Percentiles rank a stretch among this genome's conserved stretches.
phyloP scores from a whole-genome alignment of 345 rosid genomes.

The Eucalyptus curtisii region DNA sequence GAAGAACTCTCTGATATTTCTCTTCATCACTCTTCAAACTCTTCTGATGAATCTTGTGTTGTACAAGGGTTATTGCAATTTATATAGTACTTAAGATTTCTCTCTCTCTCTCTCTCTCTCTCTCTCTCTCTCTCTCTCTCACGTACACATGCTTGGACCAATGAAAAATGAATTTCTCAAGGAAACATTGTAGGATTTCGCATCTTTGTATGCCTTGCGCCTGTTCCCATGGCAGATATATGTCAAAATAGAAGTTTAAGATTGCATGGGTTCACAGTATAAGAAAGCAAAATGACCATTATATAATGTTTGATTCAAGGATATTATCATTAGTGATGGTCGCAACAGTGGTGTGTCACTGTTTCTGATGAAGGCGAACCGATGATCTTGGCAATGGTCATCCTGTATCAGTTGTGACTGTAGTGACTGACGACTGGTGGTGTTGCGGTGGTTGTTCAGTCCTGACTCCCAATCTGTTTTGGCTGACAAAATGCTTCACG shows the following conservation, averaged over 20 bases:
- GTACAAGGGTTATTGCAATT: not conserved
- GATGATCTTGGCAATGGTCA: not conserved
- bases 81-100: not conserved
- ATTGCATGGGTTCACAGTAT: not conserved
- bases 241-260: not conserved
- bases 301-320: not conserved
- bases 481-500: not conserved
- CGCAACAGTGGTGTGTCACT: not conserved
- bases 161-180: not conserved
- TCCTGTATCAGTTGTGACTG: not conserved
- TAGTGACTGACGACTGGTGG: not conserved
- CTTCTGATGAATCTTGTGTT: not conserved
- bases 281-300: not conserved
- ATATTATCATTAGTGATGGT: not conserved
- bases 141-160: not conserved
- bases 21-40: not conserved
- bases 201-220: not conserved
- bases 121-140: not conserved
- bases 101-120: not conserved
- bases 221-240: not conserved
- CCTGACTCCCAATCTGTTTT: not conserved
- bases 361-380: not conserved
- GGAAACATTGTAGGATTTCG: not conserved
- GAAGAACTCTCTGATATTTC: not conserved
- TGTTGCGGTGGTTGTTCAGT: not conserved